A percentile compares a stretch with the other conserved stretches of the same genome.
phyloP scores from a whole-genome alignment of 140 eudicot genomes.

The Oenanthe javanica region DNA sequence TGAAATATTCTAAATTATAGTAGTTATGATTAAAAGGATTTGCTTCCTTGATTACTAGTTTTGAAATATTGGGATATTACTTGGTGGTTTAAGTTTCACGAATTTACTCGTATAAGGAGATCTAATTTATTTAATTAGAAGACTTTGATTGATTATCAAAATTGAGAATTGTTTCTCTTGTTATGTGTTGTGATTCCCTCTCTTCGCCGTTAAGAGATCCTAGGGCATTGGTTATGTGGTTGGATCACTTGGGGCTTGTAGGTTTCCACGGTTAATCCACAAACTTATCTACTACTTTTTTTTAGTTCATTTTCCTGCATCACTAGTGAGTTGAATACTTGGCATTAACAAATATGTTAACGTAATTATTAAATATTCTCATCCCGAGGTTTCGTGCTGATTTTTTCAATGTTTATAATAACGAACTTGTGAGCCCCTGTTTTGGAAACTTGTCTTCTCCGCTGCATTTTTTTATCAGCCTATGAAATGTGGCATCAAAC shows the following conservation, averaged over 20 bases:
- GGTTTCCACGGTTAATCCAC: too few relatives aligned
- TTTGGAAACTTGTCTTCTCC: background rate
- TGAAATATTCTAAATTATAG: background rate
- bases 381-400: background rate
- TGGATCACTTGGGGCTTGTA: too few relatives aligned
- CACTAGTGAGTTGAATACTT: background rate
- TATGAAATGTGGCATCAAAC: background rate
- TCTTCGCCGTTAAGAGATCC: background rate
- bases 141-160: background rate
- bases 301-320: background rate
- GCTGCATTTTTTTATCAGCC: background rate
- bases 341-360: background rate
- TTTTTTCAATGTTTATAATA: background rate
- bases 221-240: background rate
- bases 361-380: background rate
- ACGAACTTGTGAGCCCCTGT: background rate
- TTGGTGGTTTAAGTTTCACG: background rate
- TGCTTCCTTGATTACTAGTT: too few relatives aligned
- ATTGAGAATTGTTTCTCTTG: background rate
- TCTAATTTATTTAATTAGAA: background rate
- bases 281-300: background rate
- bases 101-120: background rate
- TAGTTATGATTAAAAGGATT: background rate
- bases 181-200: too few relatives aligned
- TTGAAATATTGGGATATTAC: too few relatives aligned